Percentiles rank a stretch among this genome's conserved stretches.
These are phyloP conservation scores for Skeletonema menzelii DNA, from an alignment of 108 stramenopile species.

Conservation along the genomic window DNA sequence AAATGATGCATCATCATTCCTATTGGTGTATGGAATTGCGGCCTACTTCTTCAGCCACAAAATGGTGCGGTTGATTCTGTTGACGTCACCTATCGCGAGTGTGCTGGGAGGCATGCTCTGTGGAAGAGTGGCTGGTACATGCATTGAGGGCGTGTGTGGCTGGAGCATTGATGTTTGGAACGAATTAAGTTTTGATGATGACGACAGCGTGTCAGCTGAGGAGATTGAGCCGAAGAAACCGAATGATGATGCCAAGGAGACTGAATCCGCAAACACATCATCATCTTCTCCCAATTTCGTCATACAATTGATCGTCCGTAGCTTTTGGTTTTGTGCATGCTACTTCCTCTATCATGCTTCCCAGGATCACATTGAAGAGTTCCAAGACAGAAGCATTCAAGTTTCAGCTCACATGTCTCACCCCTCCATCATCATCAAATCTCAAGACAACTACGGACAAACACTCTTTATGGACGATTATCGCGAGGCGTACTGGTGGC, in stretches of 20 bases:
- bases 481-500: constrained; percentile 98
- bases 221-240: background rate
- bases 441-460: constrained; percentile 56
- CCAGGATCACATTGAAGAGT: constrained; percentile 46
- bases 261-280: constrained; percentile 7
- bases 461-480: constrained; percentile 93
- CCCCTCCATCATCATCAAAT: constrained; percentile 94
- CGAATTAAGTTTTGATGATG: background rate
- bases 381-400: constrained; percentile 50
- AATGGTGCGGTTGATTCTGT: constrained; percentile 97
- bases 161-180: constrained; percentile 34
- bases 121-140: constrained; percentile 59
- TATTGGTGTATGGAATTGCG: constrained; percentile 89
- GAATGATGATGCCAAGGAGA: background rate
- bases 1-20: constrained; percentile 86
- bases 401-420: constrained; percentile 72
- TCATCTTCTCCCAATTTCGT: constrained; percentile 16
- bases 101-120: constrained; percentile 87
- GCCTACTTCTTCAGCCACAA: constrained; percentile 96
- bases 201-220: background rate
- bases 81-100: constrained; percentile 94
- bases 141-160: constrained; percentile 44
- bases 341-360: constrained; percentile 32
- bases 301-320: constrained; percentile 4
- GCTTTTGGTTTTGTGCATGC: constrained; percentile 24